Evolutionary conservation across 1,284 basidiomycete genomes (phyloP).

Genomic region (Ustilago curta): DNA sequence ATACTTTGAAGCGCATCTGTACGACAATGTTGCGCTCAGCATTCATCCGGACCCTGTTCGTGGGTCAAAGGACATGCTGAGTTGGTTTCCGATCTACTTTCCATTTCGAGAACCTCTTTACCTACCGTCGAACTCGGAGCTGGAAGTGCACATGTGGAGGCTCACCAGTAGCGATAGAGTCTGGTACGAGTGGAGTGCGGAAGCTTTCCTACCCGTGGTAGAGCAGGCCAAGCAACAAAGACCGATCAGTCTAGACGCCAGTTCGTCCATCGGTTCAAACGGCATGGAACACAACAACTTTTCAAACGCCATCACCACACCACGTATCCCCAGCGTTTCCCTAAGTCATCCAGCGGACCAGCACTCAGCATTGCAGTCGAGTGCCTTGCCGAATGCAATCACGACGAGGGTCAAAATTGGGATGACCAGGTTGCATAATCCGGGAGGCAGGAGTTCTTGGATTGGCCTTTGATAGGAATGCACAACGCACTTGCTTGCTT

Average conservation of each 20-base stretch:
- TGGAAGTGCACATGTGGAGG: conserved; percentile 94
- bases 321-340: conserved; percentile 51
- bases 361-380: conserved; percentile 14
- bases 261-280: conserved; percentile 29
- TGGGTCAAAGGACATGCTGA: conserved; percentile 90
- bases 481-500: neutral
- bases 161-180: conserved; percentile 82
- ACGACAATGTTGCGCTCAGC: conserved; percentile 86
- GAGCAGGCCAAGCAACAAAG: conserved; percentile 15
- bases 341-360: conserved; percentile 11
- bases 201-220: conserved; percentile 80
- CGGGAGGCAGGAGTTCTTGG: conserved; percentile 88
- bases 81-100: conserved; percentile 99
- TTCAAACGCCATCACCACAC: conserved; percentile 63
- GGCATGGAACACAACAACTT: conserved; percentile 45
- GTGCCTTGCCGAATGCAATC: conserved; percentile 13
- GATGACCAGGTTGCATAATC: conserved; percentile 90
- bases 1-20: conserved; percentile 95
- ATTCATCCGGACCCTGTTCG: conserved; percentile 88
- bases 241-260: conserved; percentile 37
- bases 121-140: conserved; percentile 88
- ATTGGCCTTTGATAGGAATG: conserved; percentile 72
- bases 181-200: conserved; percentile 99
- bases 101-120: conserved; percentile 87
- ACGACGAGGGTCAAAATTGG: conserved; percentile 82